Evolutionary conservation across 129 eudicot species (phyloP), one percentile per base, ranked within the genome.

Genomic region (Chrysanthemum lavandulifolium): DNA sequence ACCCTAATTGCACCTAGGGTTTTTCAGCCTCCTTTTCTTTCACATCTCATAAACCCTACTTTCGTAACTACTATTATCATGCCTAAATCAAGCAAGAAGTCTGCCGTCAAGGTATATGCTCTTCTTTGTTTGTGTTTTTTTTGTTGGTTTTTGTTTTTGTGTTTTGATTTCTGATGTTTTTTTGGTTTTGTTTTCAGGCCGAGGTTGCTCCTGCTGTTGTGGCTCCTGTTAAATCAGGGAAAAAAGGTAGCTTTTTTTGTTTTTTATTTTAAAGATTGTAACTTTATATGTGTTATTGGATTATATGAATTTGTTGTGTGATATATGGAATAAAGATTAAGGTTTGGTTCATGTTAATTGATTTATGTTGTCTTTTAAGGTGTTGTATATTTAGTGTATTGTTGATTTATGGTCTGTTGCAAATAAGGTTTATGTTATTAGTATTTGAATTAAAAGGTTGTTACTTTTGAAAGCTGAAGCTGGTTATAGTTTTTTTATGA

Each of bases 11-110:
- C 68, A 1, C 40, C 71, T 67, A 59, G 80, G 80, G 80, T 76
- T 77, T 76, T 56, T 68, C 69, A 48, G 29, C 68, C 69, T 61
- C 68, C 51, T 13, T 13, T 33, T 13, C 18, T 52, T 48, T 40
- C 43, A 2, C 12, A 8, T 43, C 64, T 10, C 60, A 29, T 36
- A 40, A 82, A 72, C 86, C 86, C 86, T 82, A 75, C 8, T 58
- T 59, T 49, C 4, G 14, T 53, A 33, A 0, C 6, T 31, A 31
- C 36, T 4, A 31, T 67, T 54, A 60, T 13, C 10, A 84, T 84
- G 86, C 84, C 81, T 67, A 87, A 81, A 75, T 84, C 82, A 36
- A 36, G 45, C 68, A 86, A 84, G 87, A 87, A 87, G 73, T 84
- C 92, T 53, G 71, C 82, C 78, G 11, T 84, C 76, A 87, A 84